Evolutionary conservation across 768 basidiomycete genomes (phyloP).

Genomic region (Pulveroboletus sp.): DNA sequence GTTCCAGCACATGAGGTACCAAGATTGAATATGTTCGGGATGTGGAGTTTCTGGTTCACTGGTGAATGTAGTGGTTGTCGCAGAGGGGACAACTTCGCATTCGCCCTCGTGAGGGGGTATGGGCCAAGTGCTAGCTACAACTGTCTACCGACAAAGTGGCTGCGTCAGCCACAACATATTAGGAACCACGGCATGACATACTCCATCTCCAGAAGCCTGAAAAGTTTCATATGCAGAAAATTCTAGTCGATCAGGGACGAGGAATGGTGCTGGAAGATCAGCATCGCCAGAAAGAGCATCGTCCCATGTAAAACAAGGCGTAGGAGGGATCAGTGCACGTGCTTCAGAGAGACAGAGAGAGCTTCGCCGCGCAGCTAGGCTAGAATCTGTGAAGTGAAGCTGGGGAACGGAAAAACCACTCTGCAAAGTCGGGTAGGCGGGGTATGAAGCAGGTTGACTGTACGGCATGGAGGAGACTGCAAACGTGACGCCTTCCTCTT

Average conservation of each 20-base stretch:
- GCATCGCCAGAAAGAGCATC: neutral
- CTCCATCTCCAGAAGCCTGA: neutral
- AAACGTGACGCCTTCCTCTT: neutral
- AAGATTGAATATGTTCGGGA: neutral
- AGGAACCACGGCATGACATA: slow-evolving; percentile 3
- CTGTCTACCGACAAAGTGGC: neutral
- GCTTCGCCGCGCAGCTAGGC: too few relatives aligned
- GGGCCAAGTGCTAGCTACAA: neutral
- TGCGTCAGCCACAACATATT: neutral
- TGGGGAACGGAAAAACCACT: too few relatives aligned
- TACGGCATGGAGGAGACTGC: too few relatives aligned
- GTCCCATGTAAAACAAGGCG: neutral
- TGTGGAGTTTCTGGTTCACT: neutral
- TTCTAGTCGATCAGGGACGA: neutral
- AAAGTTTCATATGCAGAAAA: neutral
- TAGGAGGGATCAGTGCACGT: neutral
- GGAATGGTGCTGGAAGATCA: neutral
- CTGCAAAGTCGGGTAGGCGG: neutral
- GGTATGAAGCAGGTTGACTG: neutral
- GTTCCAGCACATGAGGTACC: neutral
- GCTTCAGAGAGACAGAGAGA: neutral
- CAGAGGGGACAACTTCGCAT: neutral
- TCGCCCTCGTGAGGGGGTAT: neutral
- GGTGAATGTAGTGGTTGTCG: neutral
- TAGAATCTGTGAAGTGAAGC: neutral